Base-by-base conservation (phyloP, 768 basidiomycete genomes). In the Hirschioporus abietinus region DNA sequence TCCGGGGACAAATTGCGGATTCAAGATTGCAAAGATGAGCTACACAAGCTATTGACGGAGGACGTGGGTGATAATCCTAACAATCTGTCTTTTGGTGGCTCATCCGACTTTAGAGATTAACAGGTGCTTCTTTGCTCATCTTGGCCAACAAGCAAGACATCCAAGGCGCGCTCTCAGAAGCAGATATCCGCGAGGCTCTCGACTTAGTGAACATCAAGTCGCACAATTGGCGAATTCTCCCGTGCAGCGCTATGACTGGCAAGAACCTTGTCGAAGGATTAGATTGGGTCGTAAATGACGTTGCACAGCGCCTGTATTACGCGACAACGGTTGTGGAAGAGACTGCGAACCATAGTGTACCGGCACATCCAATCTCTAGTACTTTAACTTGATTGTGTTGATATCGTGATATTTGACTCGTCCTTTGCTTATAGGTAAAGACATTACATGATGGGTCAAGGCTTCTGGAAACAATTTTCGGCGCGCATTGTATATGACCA, bases 91-190 rank as follows among this genome's bases (percentile, higher is more conserved):
- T 9, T 36, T 3, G 23, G 23, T 35, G 60, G 42, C 42, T 65
- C 35, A 57, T 57, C 42, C 63, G 27, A 25, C 63, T 5, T 30
- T 68, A 99, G 96, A 86, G 97, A 73, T 79, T 99, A 67, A 88
- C 94, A 63, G 96, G 97, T n/a, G 97, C 97, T 58, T 96, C 95
- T 15, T 83, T 99, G 63, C 86, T 99, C 42, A 89, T 99, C 65
- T 93, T 99, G 74, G 97, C 97, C 30, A 99, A 99, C 79, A 99
- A 99, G 78, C 96, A 97, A 75, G 97, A 99, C 79, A 86, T 99
- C 66, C 84, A 85, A 66, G 93, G 94, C 63, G 91, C 95, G 0
- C 87, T 98, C 88, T 84, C 86, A 35, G 85, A 88, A 68, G 75
- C 78, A 35, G 94, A 97, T 78, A 97, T 98, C 70, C 83, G 88